Conservation (phyloP, 768 basidiomycete genomes). For the Rhodotorula kratochvilovae region DNA sequence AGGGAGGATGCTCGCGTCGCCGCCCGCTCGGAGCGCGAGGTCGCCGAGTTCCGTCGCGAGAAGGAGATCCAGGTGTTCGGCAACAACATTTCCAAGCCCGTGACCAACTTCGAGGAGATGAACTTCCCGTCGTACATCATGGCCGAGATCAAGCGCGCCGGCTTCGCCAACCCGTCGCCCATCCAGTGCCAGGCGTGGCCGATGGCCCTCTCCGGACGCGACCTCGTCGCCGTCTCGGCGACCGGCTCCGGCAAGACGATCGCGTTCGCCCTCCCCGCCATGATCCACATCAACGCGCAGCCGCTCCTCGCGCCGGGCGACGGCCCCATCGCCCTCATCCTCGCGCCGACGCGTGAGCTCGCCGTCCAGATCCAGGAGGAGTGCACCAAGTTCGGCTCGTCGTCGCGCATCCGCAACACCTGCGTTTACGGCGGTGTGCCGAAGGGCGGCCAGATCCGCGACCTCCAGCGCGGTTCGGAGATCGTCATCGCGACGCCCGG, state of each 20-base stretch:
- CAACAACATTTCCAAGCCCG: conserved; percentile 76
- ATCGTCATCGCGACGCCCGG: conserved; percentile 99
- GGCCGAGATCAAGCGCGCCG: conserved; percentile 86
- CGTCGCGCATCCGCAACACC: conserved; percentile 92
- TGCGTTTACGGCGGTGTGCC: conserved; percentile 99
- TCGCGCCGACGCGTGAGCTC: conserved; percentile 95
- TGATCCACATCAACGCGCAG: conserved; percentile 99
- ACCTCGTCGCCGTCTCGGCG: conserved; percentile 75
- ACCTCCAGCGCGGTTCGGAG: conserved; percentile 93
- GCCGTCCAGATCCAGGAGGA: conserved; percentile 99
- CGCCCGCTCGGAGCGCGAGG: conserved; percentile 71
- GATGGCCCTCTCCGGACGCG: conserved; percentile 61
- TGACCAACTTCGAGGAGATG: conserved; percentile 85
- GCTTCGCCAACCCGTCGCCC: conserved; percentile 82
- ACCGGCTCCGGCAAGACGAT: conserved; percentile 99
- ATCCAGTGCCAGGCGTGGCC: conserved; percentile 99
- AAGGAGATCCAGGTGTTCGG: conserved; percentile 97
- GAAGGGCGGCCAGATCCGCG: conserved; percentile 96
- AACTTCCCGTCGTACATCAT: conserved; percentile 96
- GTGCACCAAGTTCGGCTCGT: conserved; percentile 89
- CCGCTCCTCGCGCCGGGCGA: conserved; percentile 87
- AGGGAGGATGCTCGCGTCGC: conserved; percentile 80
- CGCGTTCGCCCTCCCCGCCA: conserved; percentile 94
- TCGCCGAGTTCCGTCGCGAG: conserved; percentile 73
- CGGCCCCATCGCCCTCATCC: conserved; percentile 91